Conservation (phyloP, 2,329 filamentous ascomycete genomes). For the Beauveria sp. region DNA sequence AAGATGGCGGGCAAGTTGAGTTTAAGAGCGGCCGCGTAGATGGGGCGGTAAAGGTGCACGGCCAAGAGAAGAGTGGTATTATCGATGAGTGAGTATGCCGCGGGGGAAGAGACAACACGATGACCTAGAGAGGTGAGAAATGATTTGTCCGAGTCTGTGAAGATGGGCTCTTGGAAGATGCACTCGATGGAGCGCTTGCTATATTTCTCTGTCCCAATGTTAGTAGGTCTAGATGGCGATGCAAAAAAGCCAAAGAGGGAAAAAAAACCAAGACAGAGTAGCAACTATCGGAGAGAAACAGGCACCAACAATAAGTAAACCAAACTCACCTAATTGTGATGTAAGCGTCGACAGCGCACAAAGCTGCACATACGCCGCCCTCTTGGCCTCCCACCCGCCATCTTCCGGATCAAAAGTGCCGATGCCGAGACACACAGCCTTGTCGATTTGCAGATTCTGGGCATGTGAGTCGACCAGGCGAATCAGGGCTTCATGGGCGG, state of each 20-base stretch:
- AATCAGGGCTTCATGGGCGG: conserved; percentile 24
- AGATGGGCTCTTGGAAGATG: conserved; percentile 48
- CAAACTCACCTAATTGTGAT: conserved; percentile 30
- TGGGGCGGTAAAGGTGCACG: conserved; percentile 49
- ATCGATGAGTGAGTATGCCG: conserved; percentile 43
- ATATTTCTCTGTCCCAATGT: not conserved
- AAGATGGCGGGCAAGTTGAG: conserved; percentile 43
- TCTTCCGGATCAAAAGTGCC: conserved; percentile 47
- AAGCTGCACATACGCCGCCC: conserved; percentile 44
- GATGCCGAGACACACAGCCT: conserved; percentile 47
- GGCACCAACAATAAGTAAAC: not conserved
- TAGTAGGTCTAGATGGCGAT: not conserved
- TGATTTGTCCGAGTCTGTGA: conserved; percentile 37
- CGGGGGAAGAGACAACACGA: conserved; percentile 41
- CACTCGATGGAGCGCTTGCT: conserved; percentile 28
- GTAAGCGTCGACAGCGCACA: conserved; percentile 44
- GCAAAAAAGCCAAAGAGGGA: not conserved
- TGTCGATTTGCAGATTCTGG: conserved; percentile 21
- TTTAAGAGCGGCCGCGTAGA: conserved; percentile 45
- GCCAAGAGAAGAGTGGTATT: conserved; percentile 49
- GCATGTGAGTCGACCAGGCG: conserved; percentile 24
- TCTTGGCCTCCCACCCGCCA: conserved; percentile 36
- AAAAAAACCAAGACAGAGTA: not conserved
- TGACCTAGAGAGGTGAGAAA: conserved; percentile 52
- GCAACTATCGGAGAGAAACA: too few species aligned